Evolutionary conservation across 306 rosid species (phyloP), one percentile per base, ranked within the genome.

Genomic region (Rubus idaeus): DNA sequence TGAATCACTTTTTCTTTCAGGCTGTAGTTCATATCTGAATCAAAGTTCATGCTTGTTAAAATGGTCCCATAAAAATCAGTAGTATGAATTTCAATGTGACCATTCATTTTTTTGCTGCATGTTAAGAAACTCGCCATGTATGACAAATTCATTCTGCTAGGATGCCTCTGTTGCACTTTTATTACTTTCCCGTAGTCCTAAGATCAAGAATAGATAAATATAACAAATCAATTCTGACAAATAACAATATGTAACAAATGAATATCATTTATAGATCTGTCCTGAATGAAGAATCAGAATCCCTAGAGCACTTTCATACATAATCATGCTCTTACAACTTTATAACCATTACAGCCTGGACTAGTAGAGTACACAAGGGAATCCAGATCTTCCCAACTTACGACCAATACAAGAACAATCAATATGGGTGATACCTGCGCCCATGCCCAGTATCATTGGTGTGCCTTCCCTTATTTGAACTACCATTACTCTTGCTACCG

Each of bases 341-440:
- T 2, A 39, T 72, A 21, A 61, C 68, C 44, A 35, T 3, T 37
- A 53, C 49, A 39, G 53, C 9, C 37, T 37, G 50, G 42, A 52
- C 30, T 20, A 5, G 61, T 14, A 2, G 26, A 21, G 73, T 68
- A 23, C 41, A 68, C 40, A 16, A 42, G 20, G 50, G 23, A 70
- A 14, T 30, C 23, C 74, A 9, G 7, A 18, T 16, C 46, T 35
- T 51, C 75, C 18, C 20, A 20, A 73, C 1, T 41, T 56, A 18
- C 17, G 41, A 55, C 67, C 49, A 56, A 7, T 5, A 3, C 40
- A 80, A 56, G 42, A 75, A 68, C 71, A 71, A 61, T 77, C 88
- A 95, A 81, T 95, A 95, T 8, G 98, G 98, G 47, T 90, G 92
- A 73, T 92, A 92, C 81, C 96, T 89, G 69, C 89, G 93, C 79